These are phyloP conservation scores for Kingdonia uniflora DNA, from an alignment of 164 flowering plant genomes.

Conservation along the genomic window DNA sequence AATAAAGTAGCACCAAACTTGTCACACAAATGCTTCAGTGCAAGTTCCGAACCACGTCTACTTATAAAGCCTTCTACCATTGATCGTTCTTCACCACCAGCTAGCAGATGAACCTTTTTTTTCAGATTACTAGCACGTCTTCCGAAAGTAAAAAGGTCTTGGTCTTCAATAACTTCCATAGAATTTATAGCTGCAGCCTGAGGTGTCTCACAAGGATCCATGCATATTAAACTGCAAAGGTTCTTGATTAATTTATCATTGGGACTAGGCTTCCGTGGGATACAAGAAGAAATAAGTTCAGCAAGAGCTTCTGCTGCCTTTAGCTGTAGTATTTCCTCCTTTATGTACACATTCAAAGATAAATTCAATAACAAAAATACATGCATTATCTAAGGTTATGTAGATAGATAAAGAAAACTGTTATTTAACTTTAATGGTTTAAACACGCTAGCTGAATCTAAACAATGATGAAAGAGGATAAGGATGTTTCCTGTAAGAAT, in stretches of 20 bases:
- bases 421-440: no score
- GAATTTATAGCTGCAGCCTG: constrained; percentile 66
- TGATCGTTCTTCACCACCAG: constrained; percentile 80
- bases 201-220: constrained; percentile 94
- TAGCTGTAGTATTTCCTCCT: constrained; percentile 91
- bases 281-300: constrained; percentile 74
- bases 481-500: no score
- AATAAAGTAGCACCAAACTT: constrained; percentile 72
- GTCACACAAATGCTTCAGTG: constrained; percentile 65
- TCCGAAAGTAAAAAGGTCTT: constrained; percentile 60
- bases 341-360: not conserved
- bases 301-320: constrained; percentile 95
- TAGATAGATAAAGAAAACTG: no score
- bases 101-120: constrained; percentile 41
- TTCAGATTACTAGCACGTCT: constrained; percentile 39
- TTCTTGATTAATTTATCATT: constrained; percentile 93
- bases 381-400: no score
- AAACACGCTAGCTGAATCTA: no score
- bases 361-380: not conserved
- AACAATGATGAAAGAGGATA: no score
- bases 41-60: constrained; percentile 89
- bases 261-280: constrained; percentile 73
- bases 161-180: constrained; percentile 72
- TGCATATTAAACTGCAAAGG: constrained; percentile 73
- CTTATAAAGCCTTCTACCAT: constrained; percentile 79